These are phyloP conservation scores for Macadamia tetraphylla DNA, from an alignment of 164 flowering plant species.

Conservation along the genomic window DNA sequence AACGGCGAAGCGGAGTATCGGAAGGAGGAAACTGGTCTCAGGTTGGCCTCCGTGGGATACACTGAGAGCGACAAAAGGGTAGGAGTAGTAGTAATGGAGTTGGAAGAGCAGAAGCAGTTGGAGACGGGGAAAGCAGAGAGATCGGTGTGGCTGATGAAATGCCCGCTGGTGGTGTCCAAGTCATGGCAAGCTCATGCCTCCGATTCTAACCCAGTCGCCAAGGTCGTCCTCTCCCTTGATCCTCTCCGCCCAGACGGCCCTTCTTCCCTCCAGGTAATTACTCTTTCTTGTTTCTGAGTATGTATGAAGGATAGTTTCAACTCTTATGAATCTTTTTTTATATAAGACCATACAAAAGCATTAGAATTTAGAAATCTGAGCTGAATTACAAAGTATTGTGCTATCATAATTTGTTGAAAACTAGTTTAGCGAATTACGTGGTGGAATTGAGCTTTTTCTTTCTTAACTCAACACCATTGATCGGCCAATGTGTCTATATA, in stretches of 20 bases:
- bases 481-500: too few species aligned
- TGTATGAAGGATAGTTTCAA: not conserved
- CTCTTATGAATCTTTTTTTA: not conserved
- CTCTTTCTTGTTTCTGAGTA: not conserved
- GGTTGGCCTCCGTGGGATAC: too few species aligned
- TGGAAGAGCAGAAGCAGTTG: not conserved
- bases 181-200: conserved; percentile 23
- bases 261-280: conserved; percentile 19
- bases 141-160: conserved; percentile 69
- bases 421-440: not conserved
- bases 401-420: too few species aligned
- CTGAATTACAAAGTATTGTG: too few species aligned
- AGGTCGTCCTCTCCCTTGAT: conserved; percentile 65
- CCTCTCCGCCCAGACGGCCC: conserved; percentile 46
- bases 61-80: not conserved
- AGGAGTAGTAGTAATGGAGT: not conserved
- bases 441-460: not conserved
- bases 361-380: too few species aligned
- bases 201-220: conserved; percentile 44
- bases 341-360: too few species aligned
- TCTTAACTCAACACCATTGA: not conserved
- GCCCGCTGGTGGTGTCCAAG: conserved; percentile 55
- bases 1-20: conserved; percentile 5
- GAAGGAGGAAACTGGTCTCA: not conserved
- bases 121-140: conserved; percentile 49